A percentile compares a stretch with the other conserved stretches of the same genome.
These are phyloP conservation scores for Colletotrichum liriopes DNA, from an alignment of 2,329 filamentous ascomycete species.

Conservation along the genomic window DNA sequence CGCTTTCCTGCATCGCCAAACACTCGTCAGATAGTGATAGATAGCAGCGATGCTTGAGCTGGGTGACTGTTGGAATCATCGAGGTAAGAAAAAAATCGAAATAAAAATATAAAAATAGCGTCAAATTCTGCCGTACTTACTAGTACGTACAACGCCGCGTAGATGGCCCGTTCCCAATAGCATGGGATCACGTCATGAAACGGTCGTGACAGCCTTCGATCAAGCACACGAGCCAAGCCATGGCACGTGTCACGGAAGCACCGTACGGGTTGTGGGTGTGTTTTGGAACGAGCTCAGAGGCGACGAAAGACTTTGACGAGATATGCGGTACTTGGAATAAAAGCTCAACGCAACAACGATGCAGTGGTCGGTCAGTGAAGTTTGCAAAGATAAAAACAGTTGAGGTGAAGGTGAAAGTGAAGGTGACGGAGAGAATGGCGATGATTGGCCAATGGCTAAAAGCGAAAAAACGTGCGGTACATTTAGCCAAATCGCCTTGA, in stretches of 20 bases:
- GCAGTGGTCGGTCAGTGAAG: too few relatives aligned
- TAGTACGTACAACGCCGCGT: not conserved
- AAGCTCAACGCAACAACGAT: not conserved
- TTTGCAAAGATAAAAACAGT: too few relatives aligned
- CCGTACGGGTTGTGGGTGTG: not conserved
- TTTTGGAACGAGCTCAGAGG: not conserved
- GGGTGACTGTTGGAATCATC: too few relatives aligned
- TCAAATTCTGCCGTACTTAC: not conserved
- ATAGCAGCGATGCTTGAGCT: not conserved
- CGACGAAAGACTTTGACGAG: not conserved
- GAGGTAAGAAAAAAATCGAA: too few relatives aligned
- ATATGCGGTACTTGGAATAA: too few relatives aligned
- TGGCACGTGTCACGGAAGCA: conserved; percentile 2
- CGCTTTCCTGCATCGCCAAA: not conserved
- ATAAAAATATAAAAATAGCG: too few relatives aligned
- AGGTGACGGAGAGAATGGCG: not conserved
- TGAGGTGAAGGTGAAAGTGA: not conserved
- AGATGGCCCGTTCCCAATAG: not conserved
- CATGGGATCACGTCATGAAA: not conserved
- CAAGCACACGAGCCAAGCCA: not conserved
- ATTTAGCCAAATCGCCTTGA: not conserved
- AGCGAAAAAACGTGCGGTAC: not conserved
- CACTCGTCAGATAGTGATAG: not conserved
- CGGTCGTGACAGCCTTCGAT: not conserved
- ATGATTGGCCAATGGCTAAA: not conserved